phyloP scores from a whole-genome alignment of 108 stramenopile species.

The Aurantiochytrium sp. region DNA sequence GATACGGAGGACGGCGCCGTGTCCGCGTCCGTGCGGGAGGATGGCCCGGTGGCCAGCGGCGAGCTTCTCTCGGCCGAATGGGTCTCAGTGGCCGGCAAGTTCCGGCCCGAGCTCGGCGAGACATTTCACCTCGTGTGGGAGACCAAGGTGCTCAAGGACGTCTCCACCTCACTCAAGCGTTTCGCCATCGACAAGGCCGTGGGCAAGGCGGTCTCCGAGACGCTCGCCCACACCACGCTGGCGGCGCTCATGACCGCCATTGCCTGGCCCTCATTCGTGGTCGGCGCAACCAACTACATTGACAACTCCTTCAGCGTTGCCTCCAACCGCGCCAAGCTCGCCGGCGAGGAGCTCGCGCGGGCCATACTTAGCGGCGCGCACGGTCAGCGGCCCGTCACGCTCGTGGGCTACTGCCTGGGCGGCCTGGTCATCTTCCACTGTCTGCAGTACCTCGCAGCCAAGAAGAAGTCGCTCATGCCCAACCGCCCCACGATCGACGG shows the following conservation, averaged over 20 bases:
- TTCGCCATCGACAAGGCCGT: background rate
- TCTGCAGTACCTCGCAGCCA: constrained; percentile 73
- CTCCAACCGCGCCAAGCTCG: constrained; percentile 76
- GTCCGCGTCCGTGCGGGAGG: background rate
- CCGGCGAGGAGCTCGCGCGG: constrained; percentile 79
- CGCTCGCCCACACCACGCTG: constrained; percentile 54
- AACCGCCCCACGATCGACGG: background rate
- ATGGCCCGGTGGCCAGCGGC: background rate
- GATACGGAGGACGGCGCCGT: background rate
- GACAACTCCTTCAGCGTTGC: constrained; percentile 85
- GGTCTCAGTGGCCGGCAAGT: background rate
- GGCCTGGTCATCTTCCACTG: constrained; percentile 85
- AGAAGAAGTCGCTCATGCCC: constrained; percentile 4
- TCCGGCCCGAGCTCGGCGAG: background rate
- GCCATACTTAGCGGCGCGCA: constrained; percentile 67
- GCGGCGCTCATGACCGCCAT: constrained; percentile 70
- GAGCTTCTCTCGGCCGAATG: background rate
- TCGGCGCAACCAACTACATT: constrained; percentile 72
- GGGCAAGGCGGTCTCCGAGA: background rate
- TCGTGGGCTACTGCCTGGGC: constrained; percentile 90
- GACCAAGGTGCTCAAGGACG: background rate
- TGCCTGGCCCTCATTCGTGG: constrained; percentile 67
- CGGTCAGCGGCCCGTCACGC: constrained; percentile 81
- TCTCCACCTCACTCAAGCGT: background rate
- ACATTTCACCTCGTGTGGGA: constrained; percentile 23